Percentiles rank a stretch among this genome's conserved stretches.
Conservation (phyloP, 2,329 filamentous ascomycete genomes). For the Phyllachora maydis region DNA sequence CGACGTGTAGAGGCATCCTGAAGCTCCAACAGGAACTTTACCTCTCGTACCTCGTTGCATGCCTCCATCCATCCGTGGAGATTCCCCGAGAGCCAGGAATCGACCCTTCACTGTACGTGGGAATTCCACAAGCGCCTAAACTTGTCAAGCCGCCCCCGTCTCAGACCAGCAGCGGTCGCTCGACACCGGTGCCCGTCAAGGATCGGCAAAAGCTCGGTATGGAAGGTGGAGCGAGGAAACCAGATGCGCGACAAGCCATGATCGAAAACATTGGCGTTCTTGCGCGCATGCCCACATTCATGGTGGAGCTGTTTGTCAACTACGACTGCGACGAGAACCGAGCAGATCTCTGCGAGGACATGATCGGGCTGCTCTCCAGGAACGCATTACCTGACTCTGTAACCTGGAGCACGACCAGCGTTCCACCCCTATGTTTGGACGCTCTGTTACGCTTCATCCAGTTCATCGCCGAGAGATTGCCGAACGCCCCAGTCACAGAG, state of each 20-base stretch:
- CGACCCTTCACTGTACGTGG: constrained; percentile 77
- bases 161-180: constrained; percentile 56
- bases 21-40: constrained; percentile 96
- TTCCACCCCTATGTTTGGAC: constrained; percentile 84
- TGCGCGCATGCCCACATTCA: constrained; percentile 80
- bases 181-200: constrained; percentile 78
- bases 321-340: constrained; percentile 93
- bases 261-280: constrained; percentile 88
- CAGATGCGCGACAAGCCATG: constrained; percentile 94
- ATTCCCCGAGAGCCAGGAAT: constrained; percentile 84
- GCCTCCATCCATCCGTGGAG: constrained; percentile 80
- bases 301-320: constrained; percentile 91
- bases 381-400: constrained; percentile 95
- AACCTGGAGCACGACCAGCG: constrained; percentile 97
- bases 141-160: constrained; percentile 60
- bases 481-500: constrained; percentile 43
- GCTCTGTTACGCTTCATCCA: constrained; percentile 80
- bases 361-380: constrained; percentile 77
- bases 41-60: constrained; percentile 82
- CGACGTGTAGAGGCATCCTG: constrained; percentile 74
- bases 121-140: constrained; percentile 80
- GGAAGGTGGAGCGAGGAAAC: constrained; percentile 79
- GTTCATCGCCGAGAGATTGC: constrained; percentile 70
- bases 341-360: constrained; percentile 82
- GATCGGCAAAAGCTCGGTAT: constrained; percentile 84